Conservation (phyloP, 306 rosid genomes). For the Vachellia pachyceras region DNA sequence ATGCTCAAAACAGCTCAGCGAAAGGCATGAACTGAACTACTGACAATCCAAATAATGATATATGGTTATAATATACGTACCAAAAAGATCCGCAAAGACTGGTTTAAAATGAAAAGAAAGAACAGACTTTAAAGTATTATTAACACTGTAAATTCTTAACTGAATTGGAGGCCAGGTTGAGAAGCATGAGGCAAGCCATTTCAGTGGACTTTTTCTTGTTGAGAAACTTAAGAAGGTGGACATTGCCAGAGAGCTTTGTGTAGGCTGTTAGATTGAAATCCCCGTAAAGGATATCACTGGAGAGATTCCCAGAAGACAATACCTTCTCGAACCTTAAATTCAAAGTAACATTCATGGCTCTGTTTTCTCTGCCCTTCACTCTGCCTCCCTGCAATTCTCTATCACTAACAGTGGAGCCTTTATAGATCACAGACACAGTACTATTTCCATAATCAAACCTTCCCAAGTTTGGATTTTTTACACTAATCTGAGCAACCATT, state of each 20-base stretch:
- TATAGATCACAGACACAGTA: constrained; percentile 40
- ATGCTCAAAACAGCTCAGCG: not conserved
- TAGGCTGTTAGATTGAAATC: constrained; percentile 51
- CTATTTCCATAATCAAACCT: constrained; percentile 45
- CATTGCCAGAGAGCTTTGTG: constrained; percentile 50
- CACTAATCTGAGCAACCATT: constrained; percentile 36
- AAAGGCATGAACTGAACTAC: not conserved
- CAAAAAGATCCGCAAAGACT: not conserved
- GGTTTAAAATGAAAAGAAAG: not conserved
- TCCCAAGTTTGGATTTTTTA: constrained; percentile 65
- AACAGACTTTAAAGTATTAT: not conserved
- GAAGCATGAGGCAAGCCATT: constrained; percentile 55
- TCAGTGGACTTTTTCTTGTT: constrained; percentile 40
- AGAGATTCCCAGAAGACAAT: constrained; percentile 31
- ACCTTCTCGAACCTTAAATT: constrained; percentile 38
- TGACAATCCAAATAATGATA: not conserved
- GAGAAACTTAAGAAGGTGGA: constrained; percentile 50
- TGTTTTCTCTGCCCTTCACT: constrained; percentile 40
- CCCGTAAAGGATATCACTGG: constrained; percentile 43
- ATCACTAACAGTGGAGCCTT: constrained; percentile 41
- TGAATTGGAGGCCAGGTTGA: constrained; percentile 48
- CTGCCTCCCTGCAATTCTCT: constrained; percentile 11
- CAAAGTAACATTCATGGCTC: constrained; percentile 31
- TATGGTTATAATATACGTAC: not conserved
- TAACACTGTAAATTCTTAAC: constrained; percentile 51